Conservation (phyloP, 441 rosid genomes). For the Gossypium lobatum region DNA sequence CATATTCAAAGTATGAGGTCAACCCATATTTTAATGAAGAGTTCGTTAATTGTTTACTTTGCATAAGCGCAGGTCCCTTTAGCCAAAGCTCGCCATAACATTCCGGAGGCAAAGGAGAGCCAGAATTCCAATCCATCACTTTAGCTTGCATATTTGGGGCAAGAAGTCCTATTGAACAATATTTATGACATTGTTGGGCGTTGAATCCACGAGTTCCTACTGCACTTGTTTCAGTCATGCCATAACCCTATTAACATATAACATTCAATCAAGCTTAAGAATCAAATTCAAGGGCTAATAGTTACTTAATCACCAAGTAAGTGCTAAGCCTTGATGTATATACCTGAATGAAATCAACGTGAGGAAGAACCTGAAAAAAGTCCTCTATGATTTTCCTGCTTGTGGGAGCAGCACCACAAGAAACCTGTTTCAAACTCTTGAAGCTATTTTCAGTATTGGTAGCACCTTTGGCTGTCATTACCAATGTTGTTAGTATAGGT, state of each 20-base stretch:
- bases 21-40: neutral
- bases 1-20: neutral
- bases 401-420: constrained; percentile 75
- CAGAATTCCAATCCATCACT: constrained; percentile 60
- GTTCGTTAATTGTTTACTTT: constrained; percentile 36
- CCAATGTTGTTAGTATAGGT: constrained; percentile 52
- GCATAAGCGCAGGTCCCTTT: constrained; percentile 76
- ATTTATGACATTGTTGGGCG: constrained; percentile 29
- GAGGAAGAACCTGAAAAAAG: constrained; percentile 44
- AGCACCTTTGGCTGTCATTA: constrained; percentile 32
- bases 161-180: constrained; percentile 64
- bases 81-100: constrained; percentile 73
- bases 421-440: constrained; percentile 75
- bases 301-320: neutral
- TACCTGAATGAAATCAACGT: constrained; percentile 86
- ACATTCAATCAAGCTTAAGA: neutral
- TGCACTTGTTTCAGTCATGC: constrained; percentile 81
- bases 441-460: constrained; percentile 27
- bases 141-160: constrained; percentile 86
- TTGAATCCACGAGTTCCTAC: constrained; percentile 84
- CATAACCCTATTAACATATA: constrained; percentile 61
- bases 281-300: neutral
- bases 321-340: neutral
- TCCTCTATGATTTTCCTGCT: constrained; percentile 46
- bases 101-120: constrained; percentile 60